These are phyloP conservation scores for Colletotrichum chlorophyti DNA, from an alignment of 2,329 filamentous ascomycete species.

Conservation along the genomic window DNA sequence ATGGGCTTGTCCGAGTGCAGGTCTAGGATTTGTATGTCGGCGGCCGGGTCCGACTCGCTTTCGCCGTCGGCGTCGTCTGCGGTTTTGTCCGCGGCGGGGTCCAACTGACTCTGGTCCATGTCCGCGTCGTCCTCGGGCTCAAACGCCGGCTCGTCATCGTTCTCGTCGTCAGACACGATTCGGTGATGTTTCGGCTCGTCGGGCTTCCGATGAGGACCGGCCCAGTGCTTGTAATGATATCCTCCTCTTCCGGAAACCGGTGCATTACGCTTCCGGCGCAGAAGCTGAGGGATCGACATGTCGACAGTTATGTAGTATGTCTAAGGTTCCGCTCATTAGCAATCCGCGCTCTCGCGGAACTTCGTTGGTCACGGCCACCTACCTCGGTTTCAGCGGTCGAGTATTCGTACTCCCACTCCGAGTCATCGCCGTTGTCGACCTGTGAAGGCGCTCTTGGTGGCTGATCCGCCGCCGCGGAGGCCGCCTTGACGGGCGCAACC, in stretches of 20 bases:
- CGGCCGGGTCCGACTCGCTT: slow-evolving; percentile 28
- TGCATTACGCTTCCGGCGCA: slow-evolving; percentile 39
- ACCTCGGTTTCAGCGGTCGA: slow-evolving; percentile 69
- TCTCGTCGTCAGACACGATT: slow-evolving; percentile 33
- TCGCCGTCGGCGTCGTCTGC: slow-evolving; percentile 32
- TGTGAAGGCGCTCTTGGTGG: not conserved
- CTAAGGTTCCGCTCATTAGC: slow-evolving; percentile 40
- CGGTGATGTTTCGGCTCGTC: slow-evolving; percentile 29
- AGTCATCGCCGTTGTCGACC: slow-evolving; percentile 54
- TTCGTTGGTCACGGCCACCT: not conserved
- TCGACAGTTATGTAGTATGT: slow-evolving; percentile 71
- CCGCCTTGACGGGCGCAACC: slow-evolving; percentile 10
- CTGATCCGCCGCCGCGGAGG: slow-evolving; percentile 6
- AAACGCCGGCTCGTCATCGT: slow-evolving; percentile 29
- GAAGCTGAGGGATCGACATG: slow-evolving; percentile 66
- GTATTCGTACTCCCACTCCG: slow-evolving; percentile 73
- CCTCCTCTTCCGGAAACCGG: slow-evolving; percentile 45
- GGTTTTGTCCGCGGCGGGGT: slow-evolving; percentile 27
- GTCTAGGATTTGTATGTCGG: slow-evolving; percentile 79
- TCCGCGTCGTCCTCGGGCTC: slow-evolving; percentile 37
- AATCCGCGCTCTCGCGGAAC: not conserved
- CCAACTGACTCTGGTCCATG: slow-evolving; percentile 23
- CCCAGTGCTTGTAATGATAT: slow-evolving; percentile 52
- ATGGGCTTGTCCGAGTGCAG: slow-evolving; percentile 79
- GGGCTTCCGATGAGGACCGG: slow-evolving; percentile 37